Percentiles rank a stretch among this genome's conserved stretches.
These are phyloP conservation scores for Nothopassalora personata DNA, from an alignment of 2,329 filamentous ascomycete species.

Conservation along the genomic window DNA sequence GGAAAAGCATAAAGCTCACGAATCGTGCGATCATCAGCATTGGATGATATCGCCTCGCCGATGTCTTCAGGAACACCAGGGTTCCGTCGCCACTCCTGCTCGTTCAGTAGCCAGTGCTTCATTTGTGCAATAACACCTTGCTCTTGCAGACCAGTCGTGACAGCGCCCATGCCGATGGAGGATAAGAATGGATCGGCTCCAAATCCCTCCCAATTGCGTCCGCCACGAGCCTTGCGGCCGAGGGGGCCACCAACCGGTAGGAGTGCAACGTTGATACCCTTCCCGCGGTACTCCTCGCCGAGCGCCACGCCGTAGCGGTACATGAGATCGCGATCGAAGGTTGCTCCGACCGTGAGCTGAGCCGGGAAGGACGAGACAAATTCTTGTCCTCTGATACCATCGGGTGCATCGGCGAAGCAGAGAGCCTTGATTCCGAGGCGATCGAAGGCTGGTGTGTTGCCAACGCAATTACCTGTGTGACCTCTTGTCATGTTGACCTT, in stretches of 20 bases:
- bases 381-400: constrained; percentile 65
- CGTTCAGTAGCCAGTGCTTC: constrained; percentile 48
- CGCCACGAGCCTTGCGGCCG: constrained; percentile 25
- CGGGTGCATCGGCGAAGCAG: constrained; percentile 23
- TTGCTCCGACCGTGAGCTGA: constrained; percentile 56
- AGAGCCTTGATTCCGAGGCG: constrained; percentile 64
- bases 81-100: constrained; percentile 56
- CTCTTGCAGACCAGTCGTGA: constrained; percentile 50
- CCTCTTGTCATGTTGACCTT: constrained; percentile 34
- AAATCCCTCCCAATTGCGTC: constrained; percentile 52
- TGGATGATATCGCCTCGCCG: constrained; percentile 43
- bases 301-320: constrained; percentile 49
- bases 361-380: constrained; percentile 72
- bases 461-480: constrained; percentile 52
- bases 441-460: constrained; percentile 66
- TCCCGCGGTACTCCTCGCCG: constrained; percentile 38
- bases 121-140: constrained; percentile 34
- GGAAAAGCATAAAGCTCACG: constrained; percentile 37
- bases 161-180: constrained; percentile 44
- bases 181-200: constrained; percentile 61
- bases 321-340: constrained; percentile 52
- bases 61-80: constrained; percentile 8
- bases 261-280: constrained; percentile 39
- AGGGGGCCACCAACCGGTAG: constrained; percentile 64
- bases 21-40: constrained; percentile 58